Conservation (phyloP, 495 filamentous ascomycete species). For the Pseudevernia furfuracea region DNA sequence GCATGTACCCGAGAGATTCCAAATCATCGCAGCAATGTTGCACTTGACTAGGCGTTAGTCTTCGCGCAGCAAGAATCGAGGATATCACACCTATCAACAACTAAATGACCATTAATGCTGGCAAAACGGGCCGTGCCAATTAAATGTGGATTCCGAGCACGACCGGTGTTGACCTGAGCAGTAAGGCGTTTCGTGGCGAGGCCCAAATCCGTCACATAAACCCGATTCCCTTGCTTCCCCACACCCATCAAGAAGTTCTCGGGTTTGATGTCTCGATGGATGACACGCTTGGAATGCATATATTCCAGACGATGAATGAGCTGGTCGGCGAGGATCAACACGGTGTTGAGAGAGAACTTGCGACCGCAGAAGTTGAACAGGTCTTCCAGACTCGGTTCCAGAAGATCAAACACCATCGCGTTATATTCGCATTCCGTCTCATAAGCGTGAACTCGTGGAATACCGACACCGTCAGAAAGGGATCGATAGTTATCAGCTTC, state of each 20-base stretch:
- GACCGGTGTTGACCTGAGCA: too few species aligned
- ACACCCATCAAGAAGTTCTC: too few species aligned
- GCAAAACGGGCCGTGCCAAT: constrained; percentile 23
- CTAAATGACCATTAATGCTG: constrained; percentile 33
- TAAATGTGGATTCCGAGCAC: too few species aligned
- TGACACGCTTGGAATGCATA: constrained; percentile 32
- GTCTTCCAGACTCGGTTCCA: constrained; percentile 35
- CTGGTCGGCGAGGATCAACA: constrained; percentile 36
- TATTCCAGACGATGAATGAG: constrained; percentile 30
- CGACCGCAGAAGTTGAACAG: constrained; percentile 79
- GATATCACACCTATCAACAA: constrained; percentile 27
- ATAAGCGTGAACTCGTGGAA: neutral
- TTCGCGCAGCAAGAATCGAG: constrained; percentile 6
- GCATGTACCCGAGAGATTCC: constrained; percentile 25
- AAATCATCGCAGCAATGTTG: constrained; percentile 36
- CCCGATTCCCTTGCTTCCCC: too few species aligned
- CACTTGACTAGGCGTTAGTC: constrained; percentile 26
- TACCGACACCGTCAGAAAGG: neutral
- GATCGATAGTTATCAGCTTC: neutral
- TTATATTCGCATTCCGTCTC: neutral
- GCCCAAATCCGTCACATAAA: too few species aligned
- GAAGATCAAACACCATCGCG: constrained; percentile 17
- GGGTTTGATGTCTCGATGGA: too few species aligned
- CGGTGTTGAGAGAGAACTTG: constrained; percentile 49
- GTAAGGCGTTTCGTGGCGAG: too few species aligned